Percentiles rank a stretch among this genome's conserved stretches.
phyloP scores from a whole-genome alignment of 1,284 basidiomycete genomes.

The Naganishia albida region DNA sequence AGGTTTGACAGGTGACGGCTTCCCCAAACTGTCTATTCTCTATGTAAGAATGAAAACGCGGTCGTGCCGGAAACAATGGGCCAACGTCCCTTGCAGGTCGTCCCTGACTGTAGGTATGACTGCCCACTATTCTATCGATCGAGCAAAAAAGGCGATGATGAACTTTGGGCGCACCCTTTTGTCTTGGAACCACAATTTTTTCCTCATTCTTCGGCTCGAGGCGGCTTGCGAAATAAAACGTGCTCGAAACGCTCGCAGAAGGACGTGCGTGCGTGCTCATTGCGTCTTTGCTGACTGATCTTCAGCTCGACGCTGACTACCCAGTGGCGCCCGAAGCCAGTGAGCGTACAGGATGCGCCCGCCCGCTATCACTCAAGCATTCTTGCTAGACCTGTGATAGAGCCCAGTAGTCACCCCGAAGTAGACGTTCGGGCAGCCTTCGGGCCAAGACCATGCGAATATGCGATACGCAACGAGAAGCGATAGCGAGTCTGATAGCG shows the following conservation, averaged over 20 bases:
- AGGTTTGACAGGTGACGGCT: too few relatives aligned
- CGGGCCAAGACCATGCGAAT: too few relatives aligned
- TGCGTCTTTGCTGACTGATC: neutral
- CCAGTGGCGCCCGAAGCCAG: too few relatives aligned
- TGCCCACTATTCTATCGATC: slow-evolving; percentile 2
- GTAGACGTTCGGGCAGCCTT: too few relatives aligned
- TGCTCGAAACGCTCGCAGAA: neutral
- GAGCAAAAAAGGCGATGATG: slow-evolving; percentile 5
- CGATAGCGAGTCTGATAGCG: too few relatives aligned
- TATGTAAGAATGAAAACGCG: neutral
- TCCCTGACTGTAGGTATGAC: slow-evolving; percentile 3
- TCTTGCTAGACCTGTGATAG: too few relatives aligned
- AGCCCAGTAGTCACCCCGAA: too few relatives aligned
- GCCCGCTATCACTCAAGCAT: too few relatives aligned
- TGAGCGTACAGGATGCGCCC: too few relatives aligned
- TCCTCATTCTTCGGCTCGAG: neutral
- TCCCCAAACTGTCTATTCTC: too few relatives aligned
- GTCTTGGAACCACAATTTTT: slow-evolving; percentile 7
- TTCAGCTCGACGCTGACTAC: too few relatives aligned
- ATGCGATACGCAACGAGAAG: too few relatives aligned
- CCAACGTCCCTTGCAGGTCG: neutral
- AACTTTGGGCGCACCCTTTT: neutral
- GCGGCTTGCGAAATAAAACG: slow-evolving; percentile 1
- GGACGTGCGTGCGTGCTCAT: neutral
- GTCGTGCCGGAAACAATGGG: neutral